Evolutionary conservation across 2,329 filamentous ascomycete genomes (phyloP).

Genomic region (Paecilomyces sp.): DNA sequence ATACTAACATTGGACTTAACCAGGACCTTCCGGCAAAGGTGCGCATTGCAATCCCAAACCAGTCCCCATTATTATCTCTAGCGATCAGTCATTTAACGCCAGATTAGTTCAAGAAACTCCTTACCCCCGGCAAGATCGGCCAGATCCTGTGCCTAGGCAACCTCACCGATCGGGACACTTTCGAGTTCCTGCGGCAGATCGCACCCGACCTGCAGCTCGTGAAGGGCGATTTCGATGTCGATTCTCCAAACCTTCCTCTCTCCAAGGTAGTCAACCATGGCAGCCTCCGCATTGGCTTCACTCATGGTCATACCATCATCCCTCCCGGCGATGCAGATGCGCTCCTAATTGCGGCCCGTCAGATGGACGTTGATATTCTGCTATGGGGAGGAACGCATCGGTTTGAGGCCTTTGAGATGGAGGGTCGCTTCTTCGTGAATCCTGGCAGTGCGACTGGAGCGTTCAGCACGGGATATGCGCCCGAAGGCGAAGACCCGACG

Average conservation of each 20-base stretch:
- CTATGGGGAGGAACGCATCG: constrained; percentile 64
- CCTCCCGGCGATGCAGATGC: constrained; percentile 60
- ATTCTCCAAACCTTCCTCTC: constrained; percentile 57
- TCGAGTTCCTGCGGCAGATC: constrained; percentile 70
- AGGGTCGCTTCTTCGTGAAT: constrained; percentile 66
- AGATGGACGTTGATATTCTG: constrained; percentile 65
- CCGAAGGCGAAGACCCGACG: constrained; percentile 60
- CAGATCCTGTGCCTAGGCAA: constrained; percentile 76
- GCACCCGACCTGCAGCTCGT: constrained; percentile 65
- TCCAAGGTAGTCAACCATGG: constrained; percentile 66
- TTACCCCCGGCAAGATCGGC: constrained; percentile 74
- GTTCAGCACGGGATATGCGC: constrained; percentile 54
- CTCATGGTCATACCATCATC: constrained; percentile 64
- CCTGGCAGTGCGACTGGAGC: constrained; percentile 62
- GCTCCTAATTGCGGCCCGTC: constrained; percentile 59
- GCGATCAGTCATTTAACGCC: constrained; percentile 5
- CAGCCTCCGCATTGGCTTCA: constrained; percentile 61
- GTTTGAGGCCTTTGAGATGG: constrained; percentile 65
- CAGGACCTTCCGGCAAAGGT: constrained; percentile 83
- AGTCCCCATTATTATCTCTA: neutral
- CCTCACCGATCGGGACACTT: constrained; percentile 70
- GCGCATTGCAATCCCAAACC: constrained; percentile 15
- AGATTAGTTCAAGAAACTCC: constrained; percentile 72
- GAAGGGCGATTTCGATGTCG: constrained; percentile 63
- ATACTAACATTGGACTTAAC: constrained; percentile 5